phyloP scores from a whole-genome alignment of 2,329 filamentous ascomycete genomes.

The Teratosphaeriaceae sp. region DNA sequence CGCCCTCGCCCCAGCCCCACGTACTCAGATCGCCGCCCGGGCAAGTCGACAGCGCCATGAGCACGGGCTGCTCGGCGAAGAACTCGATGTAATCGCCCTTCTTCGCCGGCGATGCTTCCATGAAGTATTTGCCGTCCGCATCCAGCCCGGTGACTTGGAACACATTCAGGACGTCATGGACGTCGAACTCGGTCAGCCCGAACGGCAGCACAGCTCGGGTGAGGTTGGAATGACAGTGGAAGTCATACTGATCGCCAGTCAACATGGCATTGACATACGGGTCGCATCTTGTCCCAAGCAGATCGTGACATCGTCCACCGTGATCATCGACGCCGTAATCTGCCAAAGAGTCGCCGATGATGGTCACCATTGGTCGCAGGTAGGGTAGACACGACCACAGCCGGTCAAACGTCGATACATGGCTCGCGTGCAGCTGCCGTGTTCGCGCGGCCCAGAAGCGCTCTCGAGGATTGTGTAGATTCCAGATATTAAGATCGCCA shows the following conservation, averaged over 20 bases:
- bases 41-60: constrained; percentile 62
- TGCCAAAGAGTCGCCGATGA: constrained; percentile 57
- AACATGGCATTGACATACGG: constrained; percentile 80
- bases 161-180: constrained; percentile 80
- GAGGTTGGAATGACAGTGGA: constrained; percentile 78
- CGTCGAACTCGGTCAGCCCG: constrained; percentile 64
- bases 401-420: constrained; percentile 64
- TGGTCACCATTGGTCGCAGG: constrained; percentile 66
- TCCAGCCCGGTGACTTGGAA: constrained; percentile 81
- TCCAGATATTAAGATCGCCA: constrained; percentile 80
- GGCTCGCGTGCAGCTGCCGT: constrained; percentile 68
- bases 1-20: constrained; percentile 69
- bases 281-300: constrained; percentile 77
- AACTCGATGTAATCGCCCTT: constrained; percentile 63
- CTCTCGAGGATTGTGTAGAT: constrained; percentile 67
- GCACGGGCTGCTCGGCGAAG: constrained; percentile 69
- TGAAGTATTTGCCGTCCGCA: constrained; percentile 66
- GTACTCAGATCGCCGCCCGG: constrained; percentile 73
- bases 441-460: constrained; percentile 77
- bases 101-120: constrained; percentile 55
- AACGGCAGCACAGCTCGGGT: constrained; percentile 63
- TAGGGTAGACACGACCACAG: constrained; percentile 75
- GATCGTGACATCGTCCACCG: constrained; percentile 66
- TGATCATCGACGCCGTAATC: constrained; percentile 36
- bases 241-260: constrained; percentile 65